These are phyloP conservation scores for Eimeria necatrix DNA, from an alignment of 169 alveolate genomes.

Conservation along the genomic window DNA sequence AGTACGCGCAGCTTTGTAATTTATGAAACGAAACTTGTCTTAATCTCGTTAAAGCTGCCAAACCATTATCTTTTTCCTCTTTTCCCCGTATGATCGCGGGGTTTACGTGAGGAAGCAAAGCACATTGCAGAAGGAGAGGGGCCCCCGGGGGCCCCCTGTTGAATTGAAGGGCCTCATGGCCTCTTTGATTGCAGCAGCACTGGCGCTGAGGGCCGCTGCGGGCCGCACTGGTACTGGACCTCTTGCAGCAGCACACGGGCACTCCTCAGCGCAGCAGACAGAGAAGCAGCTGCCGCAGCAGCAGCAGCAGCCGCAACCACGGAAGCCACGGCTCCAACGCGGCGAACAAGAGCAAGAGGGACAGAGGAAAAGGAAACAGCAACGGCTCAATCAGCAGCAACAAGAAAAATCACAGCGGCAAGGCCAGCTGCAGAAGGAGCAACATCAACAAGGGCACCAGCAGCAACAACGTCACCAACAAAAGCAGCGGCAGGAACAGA, in stretches of 20 bases:
- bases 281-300: background rate
- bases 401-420: background rate
- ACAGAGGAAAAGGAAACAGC: background rate
- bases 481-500: background rate
- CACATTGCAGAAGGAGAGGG: background rate
- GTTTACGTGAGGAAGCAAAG: background rate
- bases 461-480: background rate
- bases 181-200: conserved; percentile 29
- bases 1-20: too few species aligned
- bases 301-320: background rate
- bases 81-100: background rate
- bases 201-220: conserved; percentile 55
- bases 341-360: background rate
- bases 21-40: background rate
- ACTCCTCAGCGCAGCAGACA: background rate
- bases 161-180: background rate
- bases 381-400: background rate
- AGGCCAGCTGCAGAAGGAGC: conserved; percentile 26
- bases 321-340: background rate
- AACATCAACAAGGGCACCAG: background rate
- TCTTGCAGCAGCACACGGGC: background rate
- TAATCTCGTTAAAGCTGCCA: background rate
- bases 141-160: background rate
- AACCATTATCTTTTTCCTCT: too few species aligned
- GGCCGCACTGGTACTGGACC: background rate